phyloP scores from a whole-genome alignment of 108 stramenopile genomes.

The Cyclostephanos tholiformis region DNA sequence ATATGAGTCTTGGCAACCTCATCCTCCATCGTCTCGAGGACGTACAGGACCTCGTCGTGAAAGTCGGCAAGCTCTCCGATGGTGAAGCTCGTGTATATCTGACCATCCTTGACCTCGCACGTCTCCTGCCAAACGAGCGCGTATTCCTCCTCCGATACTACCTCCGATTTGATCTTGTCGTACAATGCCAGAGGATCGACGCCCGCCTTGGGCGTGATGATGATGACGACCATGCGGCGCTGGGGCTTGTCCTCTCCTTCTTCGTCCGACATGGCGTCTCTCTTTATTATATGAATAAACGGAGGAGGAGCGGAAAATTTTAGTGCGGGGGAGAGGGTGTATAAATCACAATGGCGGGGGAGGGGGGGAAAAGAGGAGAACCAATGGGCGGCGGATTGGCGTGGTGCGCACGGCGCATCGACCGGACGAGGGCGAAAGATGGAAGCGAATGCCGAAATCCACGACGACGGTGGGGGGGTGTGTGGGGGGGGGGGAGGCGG shows the following conservation, averaged over 20 bases:
- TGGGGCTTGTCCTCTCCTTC: constrained; percentile 28
- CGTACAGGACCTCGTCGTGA: constrained; percentile 42
- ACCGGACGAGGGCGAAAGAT: too few relatives aligned
- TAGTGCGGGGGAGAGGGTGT: too few relatives aligned
- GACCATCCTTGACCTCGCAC: constrained; percentile 31
- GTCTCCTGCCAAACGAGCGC: constrained; percentile 29
- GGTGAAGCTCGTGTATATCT: constrained; percentile 27
- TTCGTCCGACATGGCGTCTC: constrained; percentile 24
- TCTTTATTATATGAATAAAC: not conserved
- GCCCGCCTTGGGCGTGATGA: constrained; percentile 24
- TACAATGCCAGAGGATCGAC: constrained; percentile 30
- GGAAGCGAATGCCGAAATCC: too few relatives aligned
- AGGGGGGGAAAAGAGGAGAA: too few relatives aligned
- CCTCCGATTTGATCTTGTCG: constrained; percentile 35
- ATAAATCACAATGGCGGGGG: too few relatives aligned
- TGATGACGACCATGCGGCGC: constrained; percentile 41
- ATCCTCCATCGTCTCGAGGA: constrained; percentile 46
- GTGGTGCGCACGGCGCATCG: too few relatives aligned
- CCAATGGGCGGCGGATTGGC: too few relatives aligned
- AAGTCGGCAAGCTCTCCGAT: constrained; percentile 32
- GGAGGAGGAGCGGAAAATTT: too few relatives aligned
- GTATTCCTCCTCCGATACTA: constrained; percentile 27
- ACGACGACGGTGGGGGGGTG: too few relatives aligned
- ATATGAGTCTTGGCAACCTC: constrained; percentile 32
- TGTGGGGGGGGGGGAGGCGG: too few relatives aligned